Conservation (phyloP, 2,329 filamentous ascomycete genomes). For the Xylaria hypoxylon region DNA sequence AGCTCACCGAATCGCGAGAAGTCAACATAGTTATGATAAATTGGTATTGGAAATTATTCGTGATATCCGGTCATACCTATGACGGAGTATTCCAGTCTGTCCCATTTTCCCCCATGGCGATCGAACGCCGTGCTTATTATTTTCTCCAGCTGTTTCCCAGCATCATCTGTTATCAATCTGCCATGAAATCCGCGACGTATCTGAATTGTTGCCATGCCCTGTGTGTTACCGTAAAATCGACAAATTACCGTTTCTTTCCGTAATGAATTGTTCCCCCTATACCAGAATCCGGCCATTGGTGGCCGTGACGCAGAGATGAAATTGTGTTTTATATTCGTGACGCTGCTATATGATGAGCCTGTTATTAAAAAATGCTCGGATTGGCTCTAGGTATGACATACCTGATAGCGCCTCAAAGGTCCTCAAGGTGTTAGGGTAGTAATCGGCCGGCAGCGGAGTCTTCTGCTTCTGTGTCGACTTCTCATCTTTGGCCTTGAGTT, state of each 20-base stretch:
- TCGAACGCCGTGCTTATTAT: not conserved
- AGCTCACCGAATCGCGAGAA: not conserved
- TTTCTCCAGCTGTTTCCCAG: not conserved
- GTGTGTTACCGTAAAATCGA: not conserved
- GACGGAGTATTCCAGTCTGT: not conserved
- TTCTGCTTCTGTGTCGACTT: constrained; percentile 29
- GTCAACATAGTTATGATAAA: not conserved
- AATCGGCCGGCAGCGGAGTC: constrained; percentile 18
- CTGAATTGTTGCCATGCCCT: not conserved
- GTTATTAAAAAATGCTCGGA: not conserved
- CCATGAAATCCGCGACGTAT: not conserved
- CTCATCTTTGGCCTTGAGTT: constrained; percentile 35
- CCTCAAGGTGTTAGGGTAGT: constrained; percentile 32
- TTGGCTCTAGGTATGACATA: constrained; percentile 9
- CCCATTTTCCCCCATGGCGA: not conserved
- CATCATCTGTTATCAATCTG: not conserved
- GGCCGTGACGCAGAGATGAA: not conserved
- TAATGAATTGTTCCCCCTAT: not conserved
- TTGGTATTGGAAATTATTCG: constrained; percentile 12
- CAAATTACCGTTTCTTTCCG: constrained; percentile 4
- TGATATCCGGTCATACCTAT: not conserved
- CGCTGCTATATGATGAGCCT: constrained; percentile 21
- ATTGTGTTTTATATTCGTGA: constrained; percentile 20
- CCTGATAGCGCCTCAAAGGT: constrained; percentile 34
- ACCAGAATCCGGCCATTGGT: not conserved